These are phyloP conservation scores for Sporothrix variecibatus DNA, from an alignment of 2,329 filamentous ascomycete species.

Conservation along the genomic window DNA sequence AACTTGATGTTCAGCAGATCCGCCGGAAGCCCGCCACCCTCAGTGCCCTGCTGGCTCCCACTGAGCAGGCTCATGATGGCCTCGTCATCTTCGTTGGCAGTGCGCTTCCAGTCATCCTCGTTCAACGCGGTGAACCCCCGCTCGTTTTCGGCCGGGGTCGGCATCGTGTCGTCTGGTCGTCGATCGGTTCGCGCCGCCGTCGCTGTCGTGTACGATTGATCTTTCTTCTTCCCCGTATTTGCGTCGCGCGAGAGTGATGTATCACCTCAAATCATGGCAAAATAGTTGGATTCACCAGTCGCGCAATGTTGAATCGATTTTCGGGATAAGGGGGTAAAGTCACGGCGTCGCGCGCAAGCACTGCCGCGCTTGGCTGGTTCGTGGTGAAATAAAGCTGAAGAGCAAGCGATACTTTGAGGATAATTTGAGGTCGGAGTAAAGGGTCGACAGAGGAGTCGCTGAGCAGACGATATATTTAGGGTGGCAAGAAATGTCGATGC, in stretches of 20 bases:
- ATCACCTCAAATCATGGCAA: constrained; percentile 13
- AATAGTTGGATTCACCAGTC: not conserved
- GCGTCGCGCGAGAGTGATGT: not conserved
- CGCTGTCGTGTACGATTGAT: not conserved
- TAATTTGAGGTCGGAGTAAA: not conserved
- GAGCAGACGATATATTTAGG: not conserved
- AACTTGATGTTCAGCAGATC: constrained; percentile 50
- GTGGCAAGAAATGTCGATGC: not conserved
- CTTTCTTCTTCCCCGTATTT: not conserved
- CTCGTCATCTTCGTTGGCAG: constrained; percentile 53
- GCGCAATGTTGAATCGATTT: not conserved
- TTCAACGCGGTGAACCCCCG: constrained; percentile 35
- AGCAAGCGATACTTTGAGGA: not conserved
- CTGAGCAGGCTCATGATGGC: constrained; percentile 50
- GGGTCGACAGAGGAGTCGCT: not conserved
- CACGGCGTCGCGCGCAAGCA: not conserved
- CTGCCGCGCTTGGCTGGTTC: not conserved
- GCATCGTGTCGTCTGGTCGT: constrained; percentile 19
- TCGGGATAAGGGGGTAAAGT: not conserved
- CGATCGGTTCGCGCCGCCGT: not conserved
- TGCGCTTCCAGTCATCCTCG: constrained; percentile 46
- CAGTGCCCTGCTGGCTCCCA: constrained; percentile 44
- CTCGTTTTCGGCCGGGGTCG: constrained; percentile 33
- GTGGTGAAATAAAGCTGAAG: not conserved
- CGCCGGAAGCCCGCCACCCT: constrained; percentile 40